Percentiles rank a stretch among this genome's conserved stretches.
These are phyloP conservation scores for Cenchrus purpureus DNA, from an alignment of 176 grass and related monocot genomes.

Conservation along the genomic window DNA sequence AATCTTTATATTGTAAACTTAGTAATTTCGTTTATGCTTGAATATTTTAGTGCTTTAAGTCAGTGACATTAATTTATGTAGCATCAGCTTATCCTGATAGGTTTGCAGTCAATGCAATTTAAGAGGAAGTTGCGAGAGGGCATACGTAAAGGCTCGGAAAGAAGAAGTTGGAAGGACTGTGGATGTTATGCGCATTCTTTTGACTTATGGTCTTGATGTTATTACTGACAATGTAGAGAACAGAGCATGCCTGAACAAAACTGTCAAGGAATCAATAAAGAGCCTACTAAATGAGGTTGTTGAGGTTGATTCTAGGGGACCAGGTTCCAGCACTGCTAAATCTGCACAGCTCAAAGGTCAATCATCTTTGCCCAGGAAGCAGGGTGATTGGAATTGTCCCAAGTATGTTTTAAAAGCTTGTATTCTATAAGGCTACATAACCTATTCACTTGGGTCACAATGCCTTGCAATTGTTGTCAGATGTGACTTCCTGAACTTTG, in stretches of 20 bases:
- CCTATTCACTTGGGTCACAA: not conserved
- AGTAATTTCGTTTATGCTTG: conserved; percentile 18
- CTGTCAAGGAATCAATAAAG: conserved; percentile 73
- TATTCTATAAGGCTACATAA: not conserved
- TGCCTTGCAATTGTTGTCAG: conserved; percentile 44
- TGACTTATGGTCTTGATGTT: conserved; percentile 79
- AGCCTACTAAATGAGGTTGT: conserved; percentile 72
- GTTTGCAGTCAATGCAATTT: conserved; percentile 89
- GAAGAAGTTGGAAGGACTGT: conserved; percentile 89
- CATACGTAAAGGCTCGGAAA: conserved; percentile 75
- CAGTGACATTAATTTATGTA: conserved; percentile 32
- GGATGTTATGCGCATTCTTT: conserved; percentile 86
- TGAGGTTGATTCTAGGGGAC: conserved; percentile 56
- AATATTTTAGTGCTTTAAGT: conserved; percentile 23
- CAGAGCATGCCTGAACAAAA: conserved; percentile 69
- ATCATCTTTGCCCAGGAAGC: conserved; percentile 64
- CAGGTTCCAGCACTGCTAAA: conserved; percentile 48
- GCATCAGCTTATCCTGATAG: conserved; percentile 55
- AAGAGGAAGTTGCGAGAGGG: conserved; percentile 80
- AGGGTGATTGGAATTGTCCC: conserved; percentile 97
- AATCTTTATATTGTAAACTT: not conserved
- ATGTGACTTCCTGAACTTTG: conserved; percentile 96
- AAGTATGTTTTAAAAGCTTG: conserved; percentile 49
- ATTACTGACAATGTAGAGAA: conserved; percentile 76
- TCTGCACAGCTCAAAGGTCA: conserved; percentile 47